phyloP scores from a whole-genome alignment of 2,329 filamentous ascomycete genomes.

The Aspergillus pseudoterreus region DNA sequence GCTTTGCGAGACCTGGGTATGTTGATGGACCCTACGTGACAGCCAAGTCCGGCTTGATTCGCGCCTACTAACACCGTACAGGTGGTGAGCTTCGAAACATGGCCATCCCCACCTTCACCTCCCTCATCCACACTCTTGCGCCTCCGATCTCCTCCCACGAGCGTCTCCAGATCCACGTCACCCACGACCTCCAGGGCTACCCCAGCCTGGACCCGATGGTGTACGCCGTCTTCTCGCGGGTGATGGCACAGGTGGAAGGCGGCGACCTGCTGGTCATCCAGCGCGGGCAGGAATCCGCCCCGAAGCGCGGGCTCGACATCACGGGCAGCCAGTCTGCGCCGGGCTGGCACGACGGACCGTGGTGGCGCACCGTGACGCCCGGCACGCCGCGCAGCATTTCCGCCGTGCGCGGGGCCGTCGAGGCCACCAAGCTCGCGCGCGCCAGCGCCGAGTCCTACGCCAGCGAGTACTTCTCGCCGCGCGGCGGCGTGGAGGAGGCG shows the following conservation, averaged over 20 bases:
- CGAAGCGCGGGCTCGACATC: constrained; percentile 56
- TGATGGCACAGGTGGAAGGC: constrained; percentile 99
- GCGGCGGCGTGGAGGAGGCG: constrained; percentile 76
- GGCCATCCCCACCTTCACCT: constrained; percentile 90
- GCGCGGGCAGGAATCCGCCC: constrained; percentile 79
- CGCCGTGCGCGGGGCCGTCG: constrained; percentile 72
- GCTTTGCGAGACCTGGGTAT: constrained; percentile 72
- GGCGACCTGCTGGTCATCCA: constrained; percentile 93
- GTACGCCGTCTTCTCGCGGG: constrained; percentile 84
- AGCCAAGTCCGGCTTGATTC: too few relatives aligned
- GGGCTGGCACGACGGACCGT: constrained; percentile 87
- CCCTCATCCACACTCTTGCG: constrained; percentile 89
- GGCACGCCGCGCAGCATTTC: constrained; percentile 70
- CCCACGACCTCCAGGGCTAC: constrained; percentile 91
- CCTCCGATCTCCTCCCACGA: constrained; percentile 97
- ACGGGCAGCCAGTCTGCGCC: constrained; percentile 39
- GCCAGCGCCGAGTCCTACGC: constrained; percentile 87
- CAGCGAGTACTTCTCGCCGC: constrained; percentile 72
- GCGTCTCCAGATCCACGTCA: constrained; percentile 93
- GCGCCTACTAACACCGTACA: constrained; percentile 36
- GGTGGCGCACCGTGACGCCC: constrained; percentile 70
- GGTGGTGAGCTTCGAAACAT: constrained; percentile 82
- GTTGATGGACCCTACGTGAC: too few relatives aligned
- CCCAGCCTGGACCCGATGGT: constrained; percentile 91
- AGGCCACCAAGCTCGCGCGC: constrained; percentile 86